Evolutionary conservation across 116 monocot species (phyloP).

Genomic region (Trichopus zeylanicus): DNA sequence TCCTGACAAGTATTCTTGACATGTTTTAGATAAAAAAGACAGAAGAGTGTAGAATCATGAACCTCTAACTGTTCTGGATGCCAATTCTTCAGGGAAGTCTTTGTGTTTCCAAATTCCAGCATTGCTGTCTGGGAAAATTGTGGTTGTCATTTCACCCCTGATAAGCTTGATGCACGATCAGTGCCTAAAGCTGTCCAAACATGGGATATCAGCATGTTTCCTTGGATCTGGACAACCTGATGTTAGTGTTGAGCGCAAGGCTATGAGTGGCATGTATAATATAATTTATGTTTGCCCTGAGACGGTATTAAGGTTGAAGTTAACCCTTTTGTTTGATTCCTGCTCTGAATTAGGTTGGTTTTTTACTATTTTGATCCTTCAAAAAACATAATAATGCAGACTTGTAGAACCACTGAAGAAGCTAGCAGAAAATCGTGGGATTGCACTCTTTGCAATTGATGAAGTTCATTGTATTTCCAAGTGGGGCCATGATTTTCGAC

Average conservation of each 20-base stretch:
- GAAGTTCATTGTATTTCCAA: conserved; percentile 98
- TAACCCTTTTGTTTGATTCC: conserved; percentile 3
- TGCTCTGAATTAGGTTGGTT: neutral
- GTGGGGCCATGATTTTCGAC: conserved; percentile 99
- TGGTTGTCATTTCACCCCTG: conserved; percentile 92
- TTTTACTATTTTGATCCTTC: neutral
- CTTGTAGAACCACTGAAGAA: conserved; percentile 76
- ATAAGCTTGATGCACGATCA: conserved; percentile 99
- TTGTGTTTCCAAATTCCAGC: conserved; percentile 98
- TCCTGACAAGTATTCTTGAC: neutral
- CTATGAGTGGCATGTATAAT: conserved; percentile 77
- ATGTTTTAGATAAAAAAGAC: neutral
- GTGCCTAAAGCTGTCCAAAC: conserved; percentile 77
- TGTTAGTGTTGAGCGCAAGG: conserved; percentile 67
- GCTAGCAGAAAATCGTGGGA: conserved; percentile 78
- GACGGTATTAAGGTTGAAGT: conserved; percentile 70
- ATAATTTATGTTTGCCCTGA: conserved; percentile 97
- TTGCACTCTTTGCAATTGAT: conserved; percentile 98
- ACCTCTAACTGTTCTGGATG: neutral
- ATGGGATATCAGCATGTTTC: conserved; percentile 92
- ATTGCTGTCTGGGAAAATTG: conserved; percentile 64
- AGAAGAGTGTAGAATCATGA: neutral
- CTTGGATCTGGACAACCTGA: conserved; percentile 99
- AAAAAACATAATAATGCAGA: too few relatives aligned
- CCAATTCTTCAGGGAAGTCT: conserved; percentile 77